phyloP scores from a whole-genome alignment of 1,139 yeast species.

The Debaryomyces fabryi region DNA sequence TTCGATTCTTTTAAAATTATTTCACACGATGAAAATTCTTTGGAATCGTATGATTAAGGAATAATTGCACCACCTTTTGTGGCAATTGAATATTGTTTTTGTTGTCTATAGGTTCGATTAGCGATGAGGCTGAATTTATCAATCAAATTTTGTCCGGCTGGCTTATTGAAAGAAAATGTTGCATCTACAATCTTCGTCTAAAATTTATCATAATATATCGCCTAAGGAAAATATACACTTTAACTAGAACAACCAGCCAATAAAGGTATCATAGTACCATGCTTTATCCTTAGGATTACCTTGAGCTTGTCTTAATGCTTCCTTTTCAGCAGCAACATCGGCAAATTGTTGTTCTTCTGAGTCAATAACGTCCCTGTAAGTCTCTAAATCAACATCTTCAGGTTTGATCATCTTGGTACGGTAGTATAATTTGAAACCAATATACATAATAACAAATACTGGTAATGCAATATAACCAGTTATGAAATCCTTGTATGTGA shows the following conservation, averaged over 20 bases:
- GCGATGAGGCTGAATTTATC: background rate
- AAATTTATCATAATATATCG: background rate
- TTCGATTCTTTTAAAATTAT: background rate
- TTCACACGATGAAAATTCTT: background rate
- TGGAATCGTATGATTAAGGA: background rate
- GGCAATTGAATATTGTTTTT: background rate
- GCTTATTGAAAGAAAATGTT: background rate
- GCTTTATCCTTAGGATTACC: constrained; percentile 43
- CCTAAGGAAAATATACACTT: background rate
- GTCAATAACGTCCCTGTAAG: constrained; percentile 67
- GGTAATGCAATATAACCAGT: constrained; percentile 83
- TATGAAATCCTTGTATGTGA: constrained; percentile 64
- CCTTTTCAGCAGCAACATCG: constrained; percentile 44
- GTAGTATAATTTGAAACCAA: constrained; percentile 60
- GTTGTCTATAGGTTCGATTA: background rate
- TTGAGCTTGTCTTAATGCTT: constrained; percentile 50
- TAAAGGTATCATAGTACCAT: constrained; percentile 59
- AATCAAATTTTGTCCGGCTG: background rate
- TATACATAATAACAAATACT: constrained; percentile 54
- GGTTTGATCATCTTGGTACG: constrained; percentile 57
- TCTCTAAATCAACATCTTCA: constrained; percentile 62
- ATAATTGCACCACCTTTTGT: background rate
- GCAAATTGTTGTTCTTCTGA: constrained; percentile 64
- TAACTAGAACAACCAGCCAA: constrained; percentile 55
- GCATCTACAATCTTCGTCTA: background rate